Evolutionary conservation across 1,284 basidiomycete genomes (phyloP).

Genomic region (Xerocomus tenax): DNA sequence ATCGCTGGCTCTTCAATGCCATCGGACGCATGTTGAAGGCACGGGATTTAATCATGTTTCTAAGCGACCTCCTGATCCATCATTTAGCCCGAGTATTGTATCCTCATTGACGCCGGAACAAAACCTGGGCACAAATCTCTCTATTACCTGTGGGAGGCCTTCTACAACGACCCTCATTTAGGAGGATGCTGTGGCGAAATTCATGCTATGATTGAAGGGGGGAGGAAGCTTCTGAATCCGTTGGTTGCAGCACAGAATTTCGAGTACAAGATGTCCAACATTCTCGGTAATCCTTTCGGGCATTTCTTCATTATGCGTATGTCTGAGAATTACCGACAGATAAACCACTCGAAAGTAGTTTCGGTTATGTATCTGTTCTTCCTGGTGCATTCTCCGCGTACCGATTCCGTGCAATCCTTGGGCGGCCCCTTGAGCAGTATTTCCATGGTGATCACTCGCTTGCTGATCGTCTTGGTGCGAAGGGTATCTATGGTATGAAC

Average conservation of each 20-base stretch:
- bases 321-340: slow-evolving; percentile 37
- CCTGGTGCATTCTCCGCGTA: slow-evolving; percentile 97
- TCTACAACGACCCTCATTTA: slow-evolving; percentile 67
- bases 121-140: slow-evolving; percentile 95
- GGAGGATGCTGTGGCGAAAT: slow-evolving; percentile 88
- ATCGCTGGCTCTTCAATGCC: slow-evolving; percentile 97
- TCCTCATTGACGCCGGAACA: slow-evolving; percentile 89
- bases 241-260: slow-evolving; percentile 95
- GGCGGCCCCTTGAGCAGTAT: slow-evolving; percentile 90
- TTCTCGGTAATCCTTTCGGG: slow-evolving; percentile 54
- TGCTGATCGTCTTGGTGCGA: slow-evolving; percentile 84
- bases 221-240: slow-evolving; percentile 88
- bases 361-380: slow-evolving; percentile 91
- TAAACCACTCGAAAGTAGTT: slow-evolving; percentile 89
- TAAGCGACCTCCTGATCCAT: background rate
- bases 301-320: background rate
- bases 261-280: slow-evolving; percentile 97
- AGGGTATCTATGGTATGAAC: slow-evolving; percentile 95
- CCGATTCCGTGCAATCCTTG: slow-evolving; percentile 83
- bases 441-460: slow-evolving; percentile 97
- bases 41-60: slow-evolving; percentile 7
- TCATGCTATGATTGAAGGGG: slow-evolving; percentile 89
- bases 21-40: slow-evolving; percentile 78
- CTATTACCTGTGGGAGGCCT: slow-evolving; percentile 94
- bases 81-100: slow-evolving; percentile 78